A percentile compares a stretch with the other conserved stretches of the same genome.
Evolutionary conservation across 768 basidiomycete species (phyloP).

Genomic region (Leccinum disarticulatum): DNA sequence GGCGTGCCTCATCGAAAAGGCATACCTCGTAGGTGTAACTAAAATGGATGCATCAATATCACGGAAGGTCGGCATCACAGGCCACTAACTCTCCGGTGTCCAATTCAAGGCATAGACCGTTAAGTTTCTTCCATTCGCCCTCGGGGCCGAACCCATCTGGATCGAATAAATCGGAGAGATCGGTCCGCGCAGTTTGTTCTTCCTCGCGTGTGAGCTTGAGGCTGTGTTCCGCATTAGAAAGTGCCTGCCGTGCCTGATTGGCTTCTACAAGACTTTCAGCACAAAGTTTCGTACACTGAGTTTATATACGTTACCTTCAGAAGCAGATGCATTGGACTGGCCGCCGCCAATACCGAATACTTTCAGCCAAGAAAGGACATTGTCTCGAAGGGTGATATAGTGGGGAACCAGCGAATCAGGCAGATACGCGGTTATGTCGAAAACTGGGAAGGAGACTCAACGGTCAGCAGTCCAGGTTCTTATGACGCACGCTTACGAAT

Average conservation of each 20-base stretch:
- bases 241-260: conserved; percentile 59
- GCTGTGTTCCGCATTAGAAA: conserved; percentile 60
- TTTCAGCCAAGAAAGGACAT: conserved; percentile 60
- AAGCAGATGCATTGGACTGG: conserved; percentile 31
- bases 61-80: too few species aligned
- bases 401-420: conserved; percentile 76
- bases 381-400: conserved; percentile 67
- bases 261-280: conserved; percentile 41
- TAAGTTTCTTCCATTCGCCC: conserved; percentile 97
- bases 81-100: conserved; percentile 85
- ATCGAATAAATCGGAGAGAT: conserved; percentile 66
- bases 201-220: conserved; percentile 54
- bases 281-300: not conserved
- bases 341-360: conserved; percentile 57
- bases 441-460: conserved; percentile 50
- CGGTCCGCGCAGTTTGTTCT: conserved; percentile 52
- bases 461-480: not conserved
- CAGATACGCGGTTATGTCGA: conserved; percentile 76
- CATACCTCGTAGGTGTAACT: conserved; percentile 96
- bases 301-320: conserved; percentile 37
- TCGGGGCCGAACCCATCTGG: conserved; percentile 66
- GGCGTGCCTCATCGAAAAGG: conserved; percentile 83
- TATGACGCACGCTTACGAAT: conserved; percentile 49
- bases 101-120: conserved; percentile 74
- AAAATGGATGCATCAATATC: conserved; percentile 9